Evolutionary conservation across 345 rosid species (phyloP), one percentile per base, ranked within the genome.

Genomic region (Populus euphratica): DNA sequence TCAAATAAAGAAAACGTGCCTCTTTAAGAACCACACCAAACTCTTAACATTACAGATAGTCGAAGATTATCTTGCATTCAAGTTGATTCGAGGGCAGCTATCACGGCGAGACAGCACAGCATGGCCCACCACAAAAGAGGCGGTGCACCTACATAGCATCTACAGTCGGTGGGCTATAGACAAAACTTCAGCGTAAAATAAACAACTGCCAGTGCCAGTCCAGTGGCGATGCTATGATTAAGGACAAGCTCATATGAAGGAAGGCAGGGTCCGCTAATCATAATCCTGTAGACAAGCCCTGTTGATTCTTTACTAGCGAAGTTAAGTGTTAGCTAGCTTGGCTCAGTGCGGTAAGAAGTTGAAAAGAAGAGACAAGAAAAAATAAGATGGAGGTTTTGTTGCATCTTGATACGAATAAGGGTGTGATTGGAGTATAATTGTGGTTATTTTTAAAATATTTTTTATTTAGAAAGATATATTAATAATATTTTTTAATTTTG

Each of bases 181-280:
- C 29, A 39, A 68, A 70, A 11, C 36, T 73, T 41, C 41, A 29
- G 79, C 79, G 74, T 77, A 43, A 52, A 77, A 69, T 69, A 69
- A 31, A 77, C 79, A 59, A 27, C 25, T 77, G 79, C 74, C 74
- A 41, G 74, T 61, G 69, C 79, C 69, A 77, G 9, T 25, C 43
- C 54, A 10, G 8, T 12, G 39, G 76, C 66, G 14, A 21, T 62
- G 52, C 25, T n/a, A 61, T 5, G 50, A 61, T 23, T 72, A 56
- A 36, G 68, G 54, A 39, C 27, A 69, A 69, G 73, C 73, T 5
- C 12, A 25, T 16, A 12, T 25, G 36, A 5, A 35, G 8, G 36
- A 33, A 4, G 33, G 17, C 31, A 8, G 73, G 47, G 50, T 27
- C 56, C 73, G 25, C 54, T 7, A 23, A 25, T 16, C 56, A 69